Evolutionary conservation across 192 early-diverging fungal species (phyloP).

Genomic region (Dimargaris cristalligena): DNA sequence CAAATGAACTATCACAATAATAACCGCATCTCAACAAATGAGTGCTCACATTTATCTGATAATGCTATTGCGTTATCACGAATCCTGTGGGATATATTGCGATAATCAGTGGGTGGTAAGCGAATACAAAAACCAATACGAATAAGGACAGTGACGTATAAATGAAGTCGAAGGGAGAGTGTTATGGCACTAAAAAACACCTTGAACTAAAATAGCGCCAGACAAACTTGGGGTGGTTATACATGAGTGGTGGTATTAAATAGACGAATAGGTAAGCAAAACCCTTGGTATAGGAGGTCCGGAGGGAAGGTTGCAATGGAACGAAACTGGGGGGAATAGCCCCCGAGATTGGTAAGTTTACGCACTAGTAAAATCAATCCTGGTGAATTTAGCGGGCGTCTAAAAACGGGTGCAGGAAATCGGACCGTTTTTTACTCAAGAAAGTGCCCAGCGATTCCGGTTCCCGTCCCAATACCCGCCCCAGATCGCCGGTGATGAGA

Average conservation of each 20-base stretch:
- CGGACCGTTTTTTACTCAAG: not conserved
- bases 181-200: not conserved
- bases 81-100: not conserved
- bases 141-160: not conserved
- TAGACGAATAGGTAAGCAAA: no score
- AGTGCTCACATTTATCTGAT: not conserved
- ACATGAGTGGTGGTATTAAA: no score
- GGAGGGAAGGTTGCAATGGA: no score
- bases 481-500: slow-evolving; percentile 8
- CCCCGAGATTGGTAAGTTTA: no score
- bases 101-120: not conserved
- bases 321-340: no score
- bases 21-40: not conserved
- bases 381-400: no score
- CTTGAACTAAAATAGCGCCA: not conserved
- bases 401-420: no score
- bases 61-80: not conserved
- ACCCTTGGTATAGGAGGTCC: no score
- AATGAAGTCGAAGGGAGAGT: not conserved
- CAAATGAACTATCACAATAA: not conserved
- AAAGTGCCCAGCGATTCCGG: not conserved
- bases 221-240: no score
- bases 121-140: not conserved
- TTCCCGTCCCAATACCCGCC: not conserved
- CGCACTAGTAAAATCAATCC: no score